Conservation (phyloP, 1,284 basidiomycete species). For the Cryptococcus sp. region DNA sequence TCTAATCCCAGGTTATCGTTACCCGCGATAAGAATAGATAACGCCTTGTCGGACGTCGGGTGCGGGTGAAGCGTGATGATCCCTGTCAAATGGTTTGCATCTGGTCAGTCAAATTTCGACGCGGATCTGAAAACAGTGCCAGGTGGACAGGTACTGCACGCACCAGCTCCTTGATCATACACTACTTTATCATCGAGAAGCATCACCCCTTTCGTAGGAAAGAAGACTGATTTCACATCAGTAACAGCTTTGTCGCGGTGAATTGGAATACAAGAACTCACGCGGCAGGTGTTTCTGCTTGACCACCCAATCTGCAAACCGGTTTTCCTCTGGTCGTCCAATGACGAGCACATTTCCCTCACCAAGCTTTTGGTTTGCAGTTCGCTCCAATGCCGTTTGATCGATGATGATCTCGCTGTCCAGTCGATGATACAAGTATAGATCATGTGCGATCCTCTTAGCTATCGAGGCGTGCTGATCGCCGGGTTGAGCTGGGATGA, state of each 20-base stretch:
- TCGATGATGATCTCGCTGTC: slow-evolving; percentile 64
- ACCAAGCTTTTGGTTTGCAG: slow-evolving; percentile 32
- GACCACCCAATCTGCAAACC: slow-evolving; percentile 37
- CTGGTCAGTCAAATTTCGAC: slow-evolving; percentile 13
- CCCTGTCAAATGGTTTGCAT: slow-evolving; percentile 51
- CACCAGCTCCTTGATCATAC: slow-evolving; percentile 45
- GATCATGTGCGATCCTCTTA: slow-evolving; percentile 65
- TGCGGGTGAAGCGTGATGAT: slow-evolving; percentile 71
- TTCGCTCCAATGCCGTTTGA: slow-evolving; percentile 51
- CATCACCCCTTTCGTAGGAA: slow-evolving; percentile 40
- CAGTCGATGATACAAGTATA: slow-evolving; percentile 69
- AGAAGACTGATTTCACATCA: slow-evolving; percentile 34
- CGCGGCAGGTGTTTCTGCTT: slow-evolving; percentile 31
- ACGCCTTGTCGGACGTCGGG: slow-evolving; percentile 54
- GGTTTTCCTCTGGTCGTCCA: slow-evolving; percentile 48
- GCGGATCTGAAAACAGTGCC: neutral
- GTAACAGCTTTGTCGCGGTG: neutral
- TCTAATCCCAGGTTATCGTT: slow-evolving; percentile 65
- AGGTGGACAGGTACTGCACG: slow-evolving; percentile 6
- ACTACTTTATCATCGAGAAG: slow-evolving; percentile 33
- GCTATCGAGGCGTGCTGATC: slow-evolving; percentile 58
- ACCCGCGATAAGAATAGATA: slow-evolving; percentile 64
- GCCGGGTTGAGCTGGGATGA: slow-evolving; percentile 46
- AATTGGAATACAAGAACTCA: slow-evolving; percentile 15
- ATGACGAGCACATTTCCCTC: slow-evolving; percentile 60